Evolutionary conservation across 352 stramenopile species (phyloP).

Genomic region (Phytophthora quininea): DNA sequence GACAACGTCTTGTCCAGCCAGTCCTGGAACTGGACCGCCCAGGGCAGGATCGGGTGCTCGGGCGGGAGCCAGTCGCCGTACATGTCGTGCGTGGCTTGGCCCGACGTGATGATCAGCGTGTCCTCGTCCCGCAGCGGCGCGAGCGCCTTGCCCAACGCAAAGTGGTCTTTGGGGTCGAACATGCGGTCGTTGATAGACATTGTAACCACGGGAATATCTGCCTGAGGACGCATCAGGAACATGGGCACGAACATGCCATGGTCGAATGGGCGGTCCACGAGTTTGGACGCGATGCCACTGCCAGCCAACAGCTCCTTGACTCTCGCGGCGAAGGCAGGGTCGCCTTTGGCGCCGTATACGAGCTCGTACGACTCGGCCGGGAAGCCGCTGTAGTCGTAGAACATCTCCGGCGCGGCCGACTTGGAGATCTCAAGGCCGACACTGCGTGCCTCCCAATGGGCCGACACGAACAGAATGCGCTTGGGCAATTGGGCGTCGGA

Average conservation of each 20-base stretch:
- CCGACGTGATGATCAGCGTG: conserved; percentile 79
- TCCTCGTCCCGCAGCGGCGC: conserved; percentile 60
- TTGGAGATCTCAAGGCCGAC: conserved; percentile 52
- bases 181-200: conserved; percentile 68
- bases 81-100: conserved; percentile 52
- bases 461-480: conserved; percentile 86
- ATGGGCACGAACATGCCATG: conserved; percentile 93
- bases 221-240: conserved; percentile 86
- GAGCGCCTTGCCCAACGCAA: conserved; percentile 65
- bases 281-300: conserved; percentile 47
- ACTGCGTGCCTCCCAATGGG: conserved; percentile 79
- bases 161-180: conserved; percentile 40
- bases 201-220: conserved; percentile 87
- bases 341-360: conserved; percentile 74
- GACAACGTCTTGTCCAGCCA: conserved; percentile 48
- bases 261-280: conserved; percentile 78
- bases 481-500: conserved; percentile 49
- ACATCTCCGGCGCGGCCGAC: conserved; percentile 50
- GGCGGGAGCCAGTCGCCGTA: conserved; percentile 29
- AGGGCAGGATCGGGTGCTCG: conserved; percentile 26
- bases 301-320: conserved; percentile 66
- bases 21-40: conserved; percentile 40
- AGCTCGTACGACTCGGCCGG: conserved; percentile 84
- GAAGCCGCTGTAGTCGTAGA: conserved; percentile 94
- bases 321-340: conserved; percentile 60